These are phyloP conservation scores for Lodderomyces orthopsilosis DNA, from an alignment of 1,139 yeast species.

Conservation along the genomic window DNA sequence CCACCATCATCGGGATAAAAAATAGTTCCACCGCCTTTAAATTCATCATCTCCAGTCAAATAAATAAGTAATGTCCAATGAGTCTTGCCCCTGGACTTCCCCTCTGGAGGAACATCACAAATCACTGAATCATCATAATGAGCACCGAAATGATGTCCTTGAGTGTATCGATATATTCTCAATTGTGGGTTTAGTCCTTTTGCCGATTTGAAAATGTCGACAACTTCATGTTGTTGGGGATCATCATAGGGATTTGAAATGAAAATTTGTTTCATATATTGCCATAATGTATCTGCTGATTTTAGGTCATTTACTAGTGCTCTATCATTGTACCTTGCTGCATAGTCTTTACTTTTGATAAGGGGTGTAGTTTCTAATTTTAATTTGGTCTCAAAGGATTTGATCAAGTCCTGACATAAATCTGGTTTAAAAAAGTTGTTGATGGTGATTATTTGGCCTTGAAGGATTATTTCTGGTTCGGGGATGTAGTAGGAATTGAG, in stretches of 20 bases:
- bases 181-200: constrained; percentile 57
- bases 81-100: constrained; percentile 35
- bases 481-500: constrained; percentile 35
- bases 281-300: constrained; percentile 46
- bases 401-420: constrained; percentile 45
- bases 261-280: constrained; percentile 34
- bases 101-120: constrained; percentile 24
- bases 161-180: constrained; percentile 53
- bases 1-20: constrained; percentile 40
- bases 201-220: constrained; percentile 33
- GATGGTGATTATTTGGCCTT: constrained; percentile 46
- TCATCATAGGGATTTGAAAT: constrained; percentile 31
- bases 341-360: constrained; percentile 51
- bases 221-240: constrained; percentile 22
- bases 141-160: constrained; percentile 61
- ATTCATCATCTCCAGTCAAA: constrained; percentile 56
- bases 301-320: constrained; percentile 37
- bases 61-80: constrained; percentile 62
- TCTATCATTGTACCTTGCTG: constrained; percentile 60
- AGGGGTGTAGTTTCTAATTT: constrained; percentile 49
- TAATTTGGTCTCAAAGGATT: constrained; percentile 30
- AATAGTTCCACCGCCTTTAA: constrained; percentile 62
- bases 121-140: constrained; percentile 62
- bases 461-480: constrained; percentile 26
- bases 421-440: constrained; percentile 42